Evolutionary conservation across 2,329 filamentous ascomycete species (phyloP).

Genomic region (Alternaria sp.): DNA sequence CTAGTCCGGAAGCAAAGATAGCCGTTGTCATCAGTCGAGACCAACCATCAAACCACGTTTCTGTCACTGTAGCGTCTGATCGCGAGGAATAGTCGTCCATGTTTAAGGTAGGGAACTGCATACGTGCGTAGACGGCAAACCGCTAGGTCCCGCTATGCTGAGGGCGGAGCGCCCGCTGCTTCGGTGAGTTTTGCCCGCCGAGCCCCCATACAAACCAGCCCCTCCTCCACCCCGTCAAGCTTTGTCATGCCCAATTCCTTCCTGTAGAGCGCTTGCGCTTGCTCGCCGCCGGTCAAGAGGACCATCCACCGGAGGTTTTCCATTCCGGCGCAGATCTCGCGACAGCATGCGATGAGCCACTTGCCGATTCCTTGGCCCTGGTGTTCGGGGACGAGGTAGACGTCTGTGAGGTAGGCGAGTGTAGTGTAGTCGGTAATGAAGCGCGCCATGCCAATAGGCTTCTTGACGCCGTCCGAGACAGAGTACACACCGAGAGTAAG

Average conservation of each 20-base stretch:
- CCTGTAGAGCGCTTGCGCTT: constrained; percentile 34
- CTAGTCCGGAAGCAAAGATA: constrained; percentile 25
- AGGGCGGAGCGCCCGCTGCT: constrained; percentile 11
- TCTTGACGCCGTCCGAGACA: constrained; percentile 16
- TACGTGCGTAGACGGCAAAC: neutral
- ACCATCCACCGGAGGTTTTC: constrained; percentile 60
- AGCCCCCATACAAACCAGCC: constrained; percentile 34
- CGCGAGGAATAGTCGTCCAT: constrained; percentile 27
- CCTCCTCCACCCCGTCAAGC: constrained; percentile 25
- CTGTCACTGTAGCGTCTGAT: constrained; percentile 23
- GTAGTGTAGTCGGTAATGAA: constrained; percentile 74
- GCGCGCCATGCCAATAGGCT: constrained; percentile 65
- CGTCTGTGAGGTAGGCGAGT: constrained; percentile 72
- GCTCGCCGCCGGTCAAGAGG: constrained; percentile 34
- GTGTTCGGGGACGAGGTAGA: constrained; percentile 67
- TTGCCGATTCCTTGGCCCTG: constrained; percentile 68
- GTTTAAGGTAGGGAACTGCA: constrained; percentile 9
- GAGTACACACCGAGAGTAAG: constrained; percentile 42
- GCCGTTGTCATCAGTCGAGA: constrained; percentile 26
- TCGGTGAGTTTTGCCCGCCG: constrained; percentile 25
- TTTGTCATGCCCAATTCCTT: constrained; percentile 37
- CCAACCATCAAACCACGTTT: constrained; percentile 33
- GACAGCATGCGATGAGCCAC: constrained; percentile 68
- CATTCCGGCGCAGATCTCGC: constrained; percentile 64
- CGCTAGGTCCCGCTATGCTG: constrained; percentile 8